Base-by-base conservation (phyloP, 2,329 filamentous ascomycete species). In the Alternaria sp. region DNA sequence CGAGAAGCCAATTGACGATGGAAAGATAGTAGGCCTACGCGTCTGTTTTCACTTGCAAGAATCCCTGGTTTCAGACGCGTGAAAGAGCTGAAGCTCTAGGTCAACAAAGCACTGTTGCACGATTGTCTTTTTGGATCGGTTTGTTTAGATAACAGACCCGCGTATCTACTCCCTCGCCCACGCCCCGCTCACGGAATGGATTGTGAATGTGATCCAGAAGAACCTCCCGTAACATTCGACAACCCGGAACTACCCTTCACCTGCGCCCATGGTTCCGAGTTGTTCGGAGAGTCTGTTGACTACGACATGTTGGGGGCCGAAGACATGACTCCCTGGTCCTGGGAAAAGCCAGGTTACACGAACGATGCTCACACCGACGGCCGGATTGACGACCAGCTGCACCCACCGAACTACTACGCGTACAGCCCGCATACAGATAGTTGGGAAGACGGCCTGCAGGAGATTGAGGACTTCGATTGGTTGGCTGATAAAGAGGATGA, bases 381-480 rank as follows among this genome's bases (percentile, higher is more conserved):
- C 6, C 54, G 48, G n/a, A 34, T 66, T 5, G 52, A 60, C 10
- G 34, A 48, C 39, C 58, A 31, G 13, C 33, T 40, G 13, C 36
- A 58, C n/a, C 23, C 51, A 11, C 62, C 59, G 3, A 45, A 60
- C 9, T 56, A 60, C 45, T 56, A 67, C 57, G 39, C 55, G 5
- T 60, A 65, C 36, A 36, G 41, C 11, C 10, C 37, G 14, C 23
- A 39, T 51, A 3, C 23, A 6, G 21, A 51, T n/a, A 60, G 50
- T 7, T 72, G 70, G 71, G 44, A 64, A 23, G 70, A 72, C 1
- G 67, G 66, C 3, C 36, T 65, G 7, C 48, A 62, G 21, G 57
- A 54, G 4, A 74, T 74, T 46, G 69, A 71, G 2, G 57, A 61
- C 1, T 72, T 69, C 21, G 67, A 73, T 36, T 73, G 72, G 71